Evolutionary conservation across 2,329 filamentous ascomycete genomes (phyloP).

Genomic region (Nectriaceae sp.): DNA sequence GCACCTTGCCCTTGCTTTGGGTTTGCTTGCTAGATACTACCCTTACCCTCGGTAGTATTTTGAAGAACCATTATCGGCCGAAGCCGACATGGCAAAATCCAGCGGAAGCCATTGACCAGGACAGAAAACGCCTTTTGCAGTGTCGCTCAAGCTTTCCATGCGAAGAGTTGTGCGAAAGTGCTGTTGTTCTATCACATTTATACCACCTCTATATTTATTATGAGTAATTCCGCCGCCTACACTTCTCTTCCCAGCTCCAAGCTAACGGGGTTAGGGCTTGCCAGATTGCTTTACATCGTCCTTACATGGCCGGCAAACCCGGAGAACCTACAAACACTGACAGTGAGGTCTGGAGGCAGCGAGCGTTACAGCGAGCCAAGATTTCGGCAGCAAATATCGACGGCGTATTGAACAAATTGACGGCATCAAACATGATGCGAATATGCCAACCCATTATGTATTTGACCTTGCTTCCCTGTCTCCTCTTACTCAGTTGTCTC

Average conservation of each 20-base stretch:
- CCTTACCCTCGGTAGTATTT: not conserved
- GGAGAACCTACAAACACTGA: not conserved
- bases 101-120: not conserved
- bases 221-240: not conserved
- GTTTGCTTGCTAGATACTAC: not conserved
- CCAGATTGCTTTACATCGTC: not conserved
- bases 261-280: not conserved
- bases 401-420: not conserved
- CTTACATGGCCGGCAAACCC: not conserved
- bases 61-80: not conserved
- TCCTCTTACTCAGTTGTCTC: not conserved
- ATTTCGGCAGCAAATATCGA: not conserved
- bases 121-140: not conserved
- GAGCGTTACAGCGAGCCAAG: not conserved
- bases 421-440: not conserved
- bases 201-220: not conserved
- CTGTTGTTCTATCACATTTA: not conserved
- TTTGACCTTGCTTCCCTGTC: not conserved
- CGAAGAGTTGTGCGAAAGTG: not conserved
- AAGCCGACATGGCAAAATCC: not conserved
- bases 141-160: not conserved
- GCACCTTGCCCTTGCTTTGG: not conserved
- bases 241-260: not conserved
- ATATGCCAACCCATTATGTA: slow-evolving; percentile 5
- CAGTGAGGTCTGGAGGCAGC: not conserved